phyloP scores from a whole-genome alignment of 352 stramenopile species.

The Pythium diclinum region DNA sequence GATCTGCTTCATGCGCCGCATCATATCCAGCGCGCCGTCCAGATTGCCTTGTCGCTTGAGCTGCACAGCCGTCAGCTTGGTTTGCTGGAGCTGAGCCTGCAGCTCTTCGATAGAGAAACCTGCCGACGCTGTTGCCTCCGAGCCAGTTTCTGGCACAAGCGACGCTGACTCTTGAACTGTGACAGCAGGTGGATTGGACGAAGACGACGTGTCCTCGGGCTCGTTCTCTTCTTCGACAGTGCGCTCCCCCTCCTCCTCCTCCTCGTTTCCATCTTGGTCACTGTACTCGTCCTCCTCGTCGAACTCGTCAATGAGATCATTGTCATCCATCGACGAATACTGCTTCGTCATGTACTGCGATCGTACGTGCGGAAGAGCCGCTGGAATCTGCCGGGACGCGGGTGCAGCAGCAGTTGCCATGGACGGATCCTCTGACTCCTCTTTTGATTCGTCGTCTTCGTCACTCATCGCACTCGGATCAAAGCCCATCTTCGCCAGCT shows the following conservation, averaged over 20 bases:
- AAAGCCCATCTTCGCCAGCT: constrained; percentile 43
- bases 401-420: neutral
- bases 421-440: neutral
- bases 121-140: too few species aligned
- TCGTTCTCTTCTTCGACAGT: neutral
- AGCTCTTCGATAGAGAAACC: constrained; percentile 29
- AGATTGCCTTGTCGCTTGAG: constrained; percentile 60
- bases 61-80: constrained; percentile 40
- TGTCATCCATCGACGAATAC: constrained; percentile 38
- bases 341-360: neutral
- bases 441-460: neutral
- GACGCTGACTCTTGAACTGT: neutral
- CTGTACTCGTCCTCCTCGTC: constrained; percentile 40
- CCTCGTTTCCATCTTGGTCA: constrained; percentile 12
- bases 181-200: neutral
- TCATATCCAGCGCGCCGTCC: constrained; percentile 52
- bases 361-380: too few species aligned
- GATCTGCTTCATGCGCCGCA: constrained; percentile 73
- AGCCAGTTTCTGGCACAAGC: too few species aligned
- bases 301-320: constrained; percentile 69
- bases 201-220: neutral
- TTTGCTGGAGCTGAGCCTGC: constrained; percentile 38
- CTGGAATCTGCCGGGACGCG: neutral
- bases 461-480: constrained; percentile 7
- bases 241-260: neutral